Conservation (phyloP, 495 filamentous ascomycete species). For the Parathielavia hyrcaniae region DNA sequence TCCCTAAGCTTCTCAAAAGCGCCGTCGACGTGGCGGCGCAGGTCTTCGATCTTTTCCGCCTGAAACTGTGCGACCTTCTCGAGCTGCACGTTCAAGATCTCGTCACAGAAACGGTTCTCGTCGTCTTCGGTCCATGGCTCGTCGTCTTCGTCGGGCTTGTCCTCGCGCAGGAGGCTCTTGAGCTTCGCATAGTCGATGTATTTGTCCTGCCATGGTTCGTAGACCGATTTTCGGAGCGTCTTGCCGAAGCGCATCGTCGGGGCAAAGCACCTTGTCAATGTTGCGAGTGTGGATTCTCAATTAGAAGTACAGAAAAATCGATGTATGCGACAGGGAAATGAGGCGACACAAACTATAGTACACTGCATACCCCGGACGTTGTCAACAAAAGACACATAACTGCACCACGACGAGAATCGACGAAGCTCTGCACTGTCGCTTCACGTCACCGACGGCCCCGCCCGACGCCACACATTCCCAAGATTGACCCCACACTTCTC, state of each 20-base stretch:
- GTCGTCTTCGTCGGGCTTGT: conserved; percentile 51
- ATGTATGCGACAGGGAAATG: no score
- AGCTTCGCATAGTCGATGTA: conserved; percentile 95
- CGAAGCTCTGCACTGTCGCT: no score
- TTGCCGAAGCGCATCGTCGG: conserved; percentile 80
- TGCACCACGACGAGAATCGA: no score
- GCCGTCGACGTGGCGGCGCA: conserved; percentile 60
- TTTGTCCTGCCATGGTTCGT: conserved; percentile 82
- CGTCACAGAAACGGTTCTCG: conserved; percentile 87
- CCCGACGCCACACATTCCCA: background rate
- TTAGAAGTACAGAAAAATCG: no score
- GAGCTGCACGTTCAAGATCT: conserved; percentile 86
- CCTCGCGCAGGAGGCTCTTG: conserved; percentile 79
- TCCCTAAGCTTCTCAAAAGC: conserved; percentile 57
- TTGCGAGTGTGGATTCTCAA: no score
- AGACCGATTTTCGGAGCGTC: conserved; percentile 70
- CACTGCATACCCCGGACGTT: no score
- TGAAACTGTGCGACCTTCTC: conserved; percentile 95
- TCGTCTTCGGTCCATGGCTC: conserved; percentile 88
- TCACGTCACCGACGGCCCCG: background rate
- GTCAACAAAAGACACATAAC: no score
- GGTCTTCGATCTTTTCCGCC: conserved; percentile 59
- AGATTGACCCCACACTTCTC: background rate
- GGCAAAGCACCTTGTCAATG: background rate
- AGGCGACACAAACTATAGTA: no score